A percentile compares a stretch with the other conserved stretches of the same genome.
Conservation (phyloP, 2,329 filamentous ascomycete genomes). For the Colletotrichum ledebouriae region DNA sequence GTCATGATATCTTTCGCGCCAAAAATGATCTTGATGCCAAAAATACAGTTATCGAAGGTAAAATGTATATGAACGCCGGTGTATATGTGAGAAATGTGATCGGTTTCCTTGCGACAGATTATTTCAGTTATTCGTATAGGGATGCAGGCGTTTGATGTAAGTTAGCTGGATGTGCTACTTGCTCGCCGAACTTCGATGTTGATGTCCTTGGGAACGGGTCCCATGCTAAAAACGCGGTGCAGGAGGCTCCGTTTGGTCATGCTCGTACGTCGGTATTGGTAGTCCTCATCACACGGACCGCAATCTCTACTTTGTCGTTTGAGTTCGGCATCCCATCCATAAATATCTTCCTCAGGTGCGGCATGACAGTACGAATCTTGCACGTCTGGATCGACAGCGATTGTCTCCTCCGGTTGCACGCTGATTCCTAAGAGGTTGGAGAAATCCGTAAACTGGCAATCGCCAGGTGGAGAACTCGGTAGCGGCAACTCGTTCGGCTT, state of each 20-base stretch:
- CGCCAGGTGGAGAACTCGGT: slow-evolving; percentile 6
- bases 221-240: slow-evolving; percentile 55
- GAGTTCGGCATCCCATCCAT: slow-evolving; percentile 68
- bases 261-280: slow-evolving; percentile 48
- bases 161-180: slow-evolving; percentile 39
- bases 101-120: slow-evolving; percentile 4
- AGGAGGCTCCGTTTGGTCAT: slow-evolving; percentile 53
- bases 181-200: slow-evolving; percentile 33
- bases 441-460: slow-evolving; percentile 49
- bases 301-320: slow-evolving; percentile 47
- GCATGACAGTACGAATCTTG: slow-evolving; percentile 47
- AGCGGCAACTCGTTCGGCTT: slow-evolving; percentile 22
- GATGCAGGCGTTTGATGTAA: no score
- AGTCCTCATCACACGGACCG: slow-evolving; percentile 42
- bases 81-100: slow-evolving; percentile 17
- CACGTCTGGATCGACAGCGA: slow-evolving; percentile 48
- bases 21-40: slow-evolving; percentile 1
- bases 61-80: slow-evolving; percentile 18
- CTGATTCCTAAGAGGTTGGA: slow-evolving; percentile 56
- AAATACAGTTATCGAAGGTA: slow-evolving; percentile 27
- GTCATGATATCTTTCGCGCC: slow-evolving; percentile 29
- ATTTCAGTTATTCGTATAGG: neutral
- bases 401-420: slow-evolving; percentile 46
- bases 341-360: slow-evolving; percentile 57
- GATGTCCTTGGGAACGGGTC: slow-evolving; percentile 34